These are phyloP conservation scores for Aspergillus spinulosporus DNA, from an alignment of 2,329 filamentous ascomycete species.

Conservation along the genomic window DNA sequence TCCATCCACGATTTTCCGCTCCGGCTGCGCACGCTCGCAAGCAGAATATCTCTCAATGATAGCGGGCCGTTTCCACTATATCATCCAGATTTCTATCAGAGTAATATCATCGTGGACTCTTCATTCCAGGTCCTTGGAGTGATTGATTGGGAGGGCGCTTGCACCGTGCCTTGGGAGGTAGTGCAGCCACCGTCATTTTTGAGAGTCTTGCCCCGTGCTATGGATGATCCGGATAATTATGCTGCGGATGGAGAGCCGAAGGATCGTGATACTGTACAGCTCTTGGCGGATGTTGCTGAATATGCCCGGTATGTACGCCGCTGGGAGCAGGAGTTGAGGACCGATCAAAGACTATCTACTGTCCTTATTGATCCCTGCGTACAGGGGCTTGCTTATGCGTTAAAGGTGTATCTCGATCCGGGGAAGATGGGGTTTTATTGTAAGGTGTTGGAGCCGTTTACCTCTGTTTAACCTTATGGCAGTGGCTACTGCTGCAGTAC, in stretches of 20 bases:
- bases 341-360: neutral
- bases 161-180: constrained; percentile 17
- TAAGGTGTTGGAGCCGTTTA: neutral
- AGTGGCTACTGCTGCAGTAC: no score
- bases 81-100: constrained; percentile 21
- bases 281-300: neutral
- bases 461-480: neutral
- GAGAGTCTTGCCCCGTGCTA: constrained; percentile 13
- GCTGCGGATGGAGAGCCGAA: constrained; percentile 9
- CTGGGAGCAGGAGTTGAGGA: neutral
- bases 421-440: constrained; percentile 14
- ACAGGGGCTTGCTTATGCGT: constrained; percentile 11
- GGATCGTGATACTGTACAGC: neutral
- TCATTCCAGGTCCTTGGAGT: constrained; percentile 15
- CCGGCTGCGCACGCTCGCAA: neutral
- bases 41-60: neutral
- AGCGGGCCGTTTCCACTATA: constrained; percentile 17
- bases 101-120: constrained; percentile 22
- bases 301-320: neutral
- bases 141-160: constrained; percentile 22
- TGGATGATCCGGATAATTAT: constrained; percentile 18
- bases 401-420: constrained; percentile 13
- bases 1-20: neutral
- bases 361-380: neutral
- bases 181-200: constrained; percentile 16